Conservation (phyloP, 164 flowering plant species). For the grape (Vitis vinifera) region ASM3070453v1 NC_081822.1:10923501-10924000, state of each 20-base stretch:
- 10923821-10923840: slow-evolving; percentile 2
- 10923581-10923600: slow-evolving; percentile 18
- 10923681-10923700: too few species aligned
- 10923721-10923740: slow-evolving; percentile 15
- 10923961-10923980: too few species aligned
- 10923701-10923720: not conserved
- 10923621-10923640: slow-evolving; percentile 5
- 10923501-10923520: too few species aligned
- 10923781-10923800: slow-evolving; percentile 15
- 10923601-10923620: slow-evolving; percentile 28
- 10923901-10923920: too few species aligned
- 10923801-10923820: slow-evolving; percentile 14
- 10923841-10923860: not conserved
- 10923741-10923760: slow-evolving; percentile 14
- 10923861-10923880: too few species aligned
- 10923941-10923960: too few species aligned
- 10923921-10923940: too few species aligned
- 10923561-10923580: slow-evolving; percentile 20
- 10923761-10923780: not conserved
- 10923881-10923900: too few species aligned
- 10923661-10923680: not conserved
- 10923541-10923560: slow-evolving; percentile 25
- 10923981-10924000: too few species aligned
- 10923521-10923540: too few species aligned
- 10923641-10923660: too few species aligned